phyloP scores from a whole-genome alignment of 139 green algal species.

The Coelastrella sp. region DNA sequence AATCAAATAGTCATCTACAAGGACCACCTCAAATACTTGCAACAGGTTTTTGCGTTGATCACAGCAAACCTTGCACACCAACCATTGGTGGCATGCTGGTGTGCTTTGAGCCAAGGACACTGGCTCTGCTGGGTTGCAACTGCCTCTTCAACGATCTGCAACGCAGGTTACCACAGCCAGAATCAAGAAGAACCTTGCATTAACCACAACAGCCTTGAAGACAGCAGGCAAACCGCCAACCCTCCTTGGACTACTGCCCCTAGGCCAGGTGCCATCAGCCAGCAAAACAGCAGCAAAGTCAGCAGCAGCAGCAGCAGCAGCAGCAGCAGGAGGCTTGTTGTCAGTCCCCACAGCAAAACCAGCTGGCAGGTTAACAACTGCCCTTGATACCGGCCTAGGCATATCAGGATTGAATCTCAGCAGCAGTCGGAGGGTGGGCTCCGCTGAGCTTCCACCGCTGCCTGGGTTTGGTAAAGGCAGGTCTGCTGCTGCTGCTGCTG shows the following conservation, averaged over 20 bases:
- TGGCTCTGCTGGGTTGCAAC: too few relatives aligned
- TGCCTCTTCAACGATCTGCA: background rate
- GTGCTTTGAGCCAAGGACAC: too few relatives aligned
- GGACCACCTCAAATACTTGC: too few relatives aligned
- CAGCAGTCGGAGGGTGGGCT: too few relatives aligned
- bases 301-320: conserved; percentile 23
- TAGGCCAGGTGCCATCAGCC: background rate
- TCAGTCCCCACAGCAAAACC: background rate
- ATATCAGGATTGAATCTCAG: too few relatives aligned
- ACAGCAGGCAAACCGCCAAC: background rate
- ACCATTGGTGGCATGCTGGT: too few relatives aligned
- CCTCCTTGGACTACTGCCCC: background rate
- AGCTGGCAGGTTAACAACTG: background rate
- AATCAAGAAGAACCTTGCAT: background rate
- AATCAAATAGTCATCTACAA: too few relatives aligned
- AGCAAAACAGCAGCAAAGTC: background rate
- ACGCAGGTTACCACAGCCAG: background rate
- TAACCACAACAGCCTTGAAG: background rate
- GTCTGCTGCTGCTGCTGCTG: background rate
- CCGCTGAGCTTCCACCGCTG: background rate
- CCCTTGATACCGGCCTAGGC: background rate
- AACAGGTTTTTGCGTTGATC: too few relatives aligned
- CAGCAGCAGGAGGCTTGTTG: background rate
- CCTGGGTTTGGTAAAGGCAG: background rate
- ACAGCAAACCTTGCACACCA: too few relatives aligned